Conservation (phyloP, 768 basidiomycete species). For the Tulasnella sp. region DNA sequence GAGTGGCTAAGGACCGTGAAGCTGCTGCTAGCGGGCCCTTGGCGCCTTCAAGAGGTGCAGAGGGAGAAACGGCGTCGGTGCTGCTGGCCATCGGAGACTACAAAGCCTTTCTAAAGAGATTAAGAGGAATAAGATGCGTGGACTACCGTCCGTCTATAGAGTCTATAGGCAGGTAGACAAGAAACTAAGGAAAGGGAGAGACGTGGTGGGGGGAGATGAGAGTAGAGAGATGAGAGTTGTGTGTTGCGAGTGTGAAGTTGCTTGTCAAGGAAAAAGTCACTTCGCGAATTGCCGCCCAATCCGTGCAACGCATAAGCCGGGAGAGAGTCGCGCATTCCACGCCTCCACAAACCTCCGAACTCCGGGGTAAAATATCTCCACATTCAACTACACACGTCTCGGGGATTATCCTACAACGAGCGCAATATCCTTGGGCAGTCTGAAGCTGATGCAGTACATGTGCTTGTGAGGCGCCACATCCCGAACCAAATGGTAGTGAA, state of each 20-base stretch:
- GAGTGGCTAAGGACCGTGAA: constrained; percentile 42
- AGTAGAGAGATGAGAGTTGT: background rate
- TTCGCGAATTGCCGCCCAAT: background rate
- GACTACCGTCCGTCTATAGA: background rate
- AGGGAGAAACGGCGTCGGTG: background rate
- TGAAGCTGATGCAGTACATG: constrained; percentile 95
- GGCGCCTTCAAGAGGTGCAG: background rate
- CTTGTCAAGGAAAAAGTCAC: background rate
- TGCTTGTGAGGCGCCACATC: constrained; percentile 93
- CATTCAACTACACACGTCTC: background rate
- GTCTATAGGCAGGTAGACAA: background rate
- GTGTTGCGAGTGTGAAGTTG: background rate
- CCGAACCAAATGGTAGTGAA: constrained; percentile 66
- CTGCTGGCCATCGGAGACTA: background rate
- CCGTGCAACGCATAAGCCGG: background rate
- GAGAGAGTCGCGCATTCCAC: background rate
- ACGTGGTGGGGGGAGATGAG: background rate
- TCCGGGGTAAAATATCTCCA: background rate
- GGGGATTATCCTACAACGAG: constrained; percentile 21
- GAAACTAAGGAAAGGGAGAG: background rate
- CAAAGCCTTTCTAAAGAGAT: background rate
- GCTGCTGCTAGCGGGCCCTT: background rate
- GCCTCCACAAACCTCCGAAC: background rate
- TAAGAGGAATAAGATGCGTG: background rate
- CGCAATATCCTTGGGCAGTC: constrained; percentile 47